Base-by-base conservation (phyloP, 306 rosid species). In the Quercus glauca region DNA sequence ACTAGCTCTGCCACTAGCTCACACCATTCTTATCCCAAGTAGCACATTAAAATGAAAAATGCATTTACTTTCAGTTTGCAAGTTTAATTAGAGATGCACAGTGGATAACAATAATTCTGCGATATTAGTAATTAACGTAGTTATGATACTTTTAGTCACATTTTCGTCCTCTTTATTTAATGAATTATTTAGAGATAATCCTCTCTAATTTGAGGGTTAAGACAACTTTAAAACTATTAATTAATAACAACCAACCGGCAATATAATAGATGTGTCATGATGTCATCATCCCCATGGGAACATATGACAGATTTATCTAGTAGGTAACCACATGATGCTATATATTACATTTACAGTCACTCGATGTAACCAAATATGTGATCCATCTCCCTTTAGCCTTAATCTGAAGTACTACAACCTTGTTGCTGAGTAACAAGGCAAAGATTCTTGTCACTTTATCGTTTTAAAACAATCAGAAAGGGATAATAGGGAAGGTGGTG, bases 1-100 rank as follows among this genome's bases (percentile, higher is more conserved):
- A 1, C 9, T 35, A 0, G 0, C 8, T 35, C 9, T 0, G 0
- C 0, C 0, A 35, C 41, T 35, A 0, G 41, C 41, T 35, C 41
- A 35, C 41, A 35, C 41, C 0, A 35, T 45, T 45, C 14, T 45
- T 10, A 45, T 45, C 52, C 13, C 52, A 12, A 49, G 17, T 49
- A 49, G 1, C 53, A 49, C 13, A 49, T 49, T 49, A 3, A 49
- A 3, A 49, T 5, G 5, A 12, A 49, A 49, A 12, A 49, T 10
- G 12, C 1, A 10, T 12, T 12, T 5, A 49, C 53, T 3, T 49
- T 49, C 17, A 12, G 0, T 49, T 49, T 49, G 15, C 53, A 49
- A 3, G 17, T 11, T 49, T 41, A 41, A 41, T 41, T 10, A 49
- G 53, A 49, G 17, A 49, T 49, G 17, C 17, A 49, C 53, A 0